Evolutionary conservation across 2,329 filamentous ascomycete species (phyloP).

Genomic region (Paramyrothecium sp.): DNA sequence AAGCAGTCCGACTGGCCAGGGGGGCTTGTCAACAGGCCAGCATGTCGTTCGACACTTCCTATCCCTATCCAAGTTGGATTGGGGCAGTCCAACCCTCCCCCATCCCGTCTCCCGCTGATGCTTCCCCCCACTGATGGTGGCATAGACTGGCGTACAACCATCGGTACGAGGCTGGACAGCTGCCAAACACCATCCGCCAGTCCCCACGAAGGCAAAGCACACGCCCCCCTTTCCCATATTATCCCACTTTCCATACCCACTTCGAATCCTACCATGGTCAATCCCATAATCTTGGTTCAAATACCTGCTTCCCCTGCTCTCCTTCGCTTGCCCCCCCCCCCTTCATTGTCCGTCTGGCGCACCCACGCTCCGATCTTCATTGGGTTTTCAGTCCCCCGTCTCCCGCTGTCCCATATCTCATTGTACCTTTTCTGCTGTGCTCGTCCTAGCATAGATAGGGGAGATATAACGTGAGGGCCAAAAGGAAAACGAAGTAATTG

Average conservation of each 20-base stretch:
- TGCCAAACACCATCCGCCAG: constrained; percentile 20
- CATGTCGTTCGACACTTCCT: not conserved
- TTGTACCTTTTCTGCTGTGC: not conserved
- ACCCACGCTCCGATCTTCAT: constrained; percentile 23
- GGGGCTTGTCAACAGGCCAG: not conserved
- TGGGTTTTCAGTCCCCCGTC: not conserved
- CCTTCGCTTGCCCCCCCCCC: constrained; percentile 25
- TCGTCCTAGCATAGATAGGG: not conserved
- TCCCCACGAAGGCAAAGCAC: constrained; percentile 17
- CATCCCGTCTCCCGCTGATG: not conserved
- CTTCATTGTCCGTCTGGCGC: constrained; percentile 24
- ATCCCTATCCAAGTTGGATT: not conserved
- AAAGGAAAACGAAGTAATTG: constrained; percentile 11
- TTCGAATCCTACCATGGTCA: constrained; percentile 29
- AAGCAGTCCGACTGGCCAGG: not conserved
- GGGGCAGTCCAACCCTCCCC: not conserved
- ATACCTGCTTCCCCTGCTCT: constrained; percentile 29
- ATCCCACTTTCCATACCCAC: constrained; percentile 29
- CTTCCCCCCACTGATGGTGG: not conserved
- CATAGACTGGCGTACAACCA: not conserved
- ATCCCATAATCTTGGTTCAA: constrained; percentile 32
- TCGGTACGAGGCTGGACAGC: constrained; percentile 11
- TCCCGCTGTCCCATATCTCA: not conserved
- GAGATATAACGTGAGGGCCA: constrained; percentile 4
- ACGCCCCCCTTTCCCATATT: constrained; percentile 24